These are phyloP conservation scores for Diaporthe sp. DNA, from an alignment of 2,329 filamentous ascomycete genomes.

Conservation along the genomic window DNA sequence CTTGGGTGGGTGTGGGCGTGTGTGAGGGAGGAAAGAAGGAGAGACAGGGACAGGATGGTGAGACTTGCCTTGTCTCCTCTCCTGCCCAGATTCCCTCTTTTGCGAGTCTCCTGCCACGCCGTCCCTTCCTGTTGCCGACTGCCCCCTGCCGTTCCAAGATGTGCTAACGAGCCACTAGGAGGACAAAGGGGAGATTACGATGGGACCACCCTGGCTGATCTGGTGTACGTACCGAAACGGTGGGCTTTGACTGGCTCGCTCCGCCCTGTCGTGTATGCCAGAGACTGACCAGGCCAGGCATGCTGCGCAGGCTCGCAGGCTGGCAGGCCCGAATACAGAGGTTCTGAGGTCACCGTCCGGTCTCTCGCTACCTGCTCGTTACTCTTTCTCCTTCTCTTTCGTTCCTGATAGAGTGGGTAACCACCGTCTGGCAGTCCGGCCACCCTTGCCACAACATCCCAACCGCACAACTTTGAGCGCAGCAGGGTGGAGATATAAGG, in stretches of 20 bases:
- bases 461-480: slow-evolving; percentile 14
- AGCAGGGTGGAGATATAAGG: not conserved
- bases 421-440: slow-evolving; percentile 2
- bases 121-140: slow-evolving; percentile 30
- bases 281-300: not conserved
- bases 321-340: not conserved
- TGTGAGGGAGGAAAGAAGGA: slow-evolving; percentile 39
- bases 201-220: slow-evolving; percentile 35
- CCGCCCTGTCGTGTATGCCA: slow-evolving; percentile 21
- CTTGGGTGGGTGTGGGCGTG: slow-evolving; percentile 27
- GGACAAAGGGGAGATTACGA: slow-evolving; percentile 40
- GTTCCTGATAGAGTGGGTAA: slow-evolving; percentile 33
- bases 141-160: slow-evolving; percentile 34
- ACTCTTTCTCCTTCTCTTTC: not conserved
- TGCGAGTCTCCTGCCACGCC: slow-evolving; percentile 19
- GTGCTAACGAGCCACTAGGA: slow-evolving; percentile 36
- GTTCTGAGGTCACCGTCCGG: slow-evolving; percentile 13
- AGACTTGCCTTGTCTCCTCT: slow-evolving; percentile 30
- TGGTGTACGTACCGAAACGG: slow-evolving; percentile 38
- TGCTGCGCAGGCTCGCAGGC: not conserved
- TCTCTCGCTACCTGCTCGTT: not conserved
- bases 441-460: slow-evolving; percentile 19
- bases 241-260: slow-evolving; percentile 33
- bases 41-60: slow-evolving; percentile 37
- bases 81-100: slow-evolving; percentile 6